These are phyloP conservation scores for Vanilla planifolia DNA, from an alignment of 106 monocot species.

Conservation along the genomic window DNA sequence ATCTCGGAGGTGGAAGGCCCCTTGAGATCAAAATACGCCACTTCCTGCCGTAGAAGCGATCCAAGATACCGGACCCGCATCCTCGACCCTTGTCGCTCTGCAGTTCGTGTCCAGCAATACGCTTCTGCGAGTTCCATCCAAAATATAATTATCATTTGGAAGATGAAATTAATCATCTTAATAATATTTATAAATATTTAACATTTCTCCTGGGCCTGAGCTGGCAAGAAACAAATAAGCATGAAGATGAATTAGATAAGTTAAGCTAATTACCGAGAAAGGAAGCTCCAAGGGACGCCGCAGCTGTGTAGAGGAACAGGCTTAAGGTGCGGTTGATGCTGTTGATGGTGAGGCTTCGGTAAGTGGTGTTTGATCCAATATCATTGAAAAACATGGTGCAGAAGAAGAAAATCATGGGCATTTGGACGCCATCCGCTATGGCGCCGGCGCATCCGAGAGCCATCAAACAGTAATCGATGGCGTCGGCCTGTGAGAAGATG, in stretches of 20 bases:
- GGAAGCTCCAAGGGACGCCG: background rate
- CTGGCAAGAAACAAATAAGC: background rate
- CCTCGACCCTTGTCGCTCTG: slow-evolving; percentile 46
- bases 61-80: slow-evolving; percentile 46
- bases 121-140: slow-evolving; percentile 28
- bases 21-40: slow-evolving; percentile 54
- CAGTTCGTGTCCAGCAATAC: slow-evolving; percentile 62
- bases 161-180: background rate
- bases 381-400: slow-evolving; percentile 39
- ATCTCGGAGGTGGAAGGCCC: background rate
- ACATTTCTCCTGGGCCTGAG: background rate
- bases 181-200: background rate
- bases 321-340: background rate
- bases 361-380: background rate
- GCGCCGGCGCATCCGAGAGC: slow-evolving; percentile 19
- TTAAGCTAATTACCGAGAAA: background rate
- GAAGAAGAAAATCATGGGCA: slow-evolving; percentile 17
- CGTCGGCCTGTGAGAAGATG: slow-evolving; percentile 24
- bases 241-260: background rate
- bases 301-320: background rate
- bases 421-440: slow-evolving; percentile 9
- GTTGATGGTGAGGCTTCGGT: slow-evolving; percentile 6
- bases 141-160: background rate
- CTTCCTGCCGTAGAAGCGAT: slow-evolving; percentile 43
- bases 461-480: slow-evolving; percentile 20